Evolutionary conservation across 352 stramenopile species (phyloP), one percentile per base, ranked within the genome.

Genomic region (Phytophthora tentaculata): DNA sequence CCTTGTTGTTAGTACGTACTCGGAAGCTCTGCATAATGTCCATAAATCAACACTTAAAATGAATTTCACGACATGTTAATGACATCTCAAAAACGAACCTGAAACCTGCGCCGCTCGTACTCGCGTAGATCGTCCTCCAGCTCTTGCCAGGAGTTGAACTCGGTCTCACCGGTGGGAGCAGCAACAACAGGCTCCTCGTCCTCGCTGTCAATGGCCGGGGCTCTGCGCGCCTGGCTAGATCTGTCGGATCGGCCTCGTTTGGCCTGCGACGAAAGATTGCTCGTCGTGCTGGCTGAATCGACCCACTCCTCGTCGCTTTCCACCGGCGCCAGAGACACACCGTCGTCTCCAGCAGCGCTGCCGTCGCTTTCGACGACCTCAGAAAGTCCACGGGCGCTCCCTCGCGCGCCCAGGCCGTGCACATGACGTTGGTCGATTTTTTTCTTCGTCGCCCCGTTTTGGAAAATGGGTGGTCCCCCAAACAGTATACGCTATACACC

Each of bases 1-100:
- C 10, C 10, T 39, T 10, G 32, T 39, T 39, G 32, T 14, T 39
- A 10, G 32, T 64, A 6, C 48, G 62, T 3, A 65, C 39, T 1
- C 48, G 37, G n/a, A 65, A 60, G n/a, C 39, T 50, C 39, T 64
- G 35, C 2, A 39, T 8, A 32, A 32, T 32, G 28, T 32, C 28
- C 28, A 32, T 32, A 5, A 8, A 32, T 32, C 28, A 32, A 32
- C 28, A 32, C 5, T 32, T 32, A 32, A 9, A 32, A 32, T 32
- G 9, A 32, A 32, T 9, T 32, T 32, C 12, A 49, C n/a, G n/a
- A n/a, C 14, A 29, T 32, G 28, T 32, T 32, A 32, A 32, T 32
- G 17, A 24, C 43, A 56, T 10, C 10, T 39, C 10, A 51, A 22
- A 10, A 47, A 47, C 41, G 12, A 47, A 47, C 41, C n/a, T 49